Conservation (phyloP, 2,329 filamentous ascomycete species). For the Teratosphaeria pseudoeucalypti region DNA sequence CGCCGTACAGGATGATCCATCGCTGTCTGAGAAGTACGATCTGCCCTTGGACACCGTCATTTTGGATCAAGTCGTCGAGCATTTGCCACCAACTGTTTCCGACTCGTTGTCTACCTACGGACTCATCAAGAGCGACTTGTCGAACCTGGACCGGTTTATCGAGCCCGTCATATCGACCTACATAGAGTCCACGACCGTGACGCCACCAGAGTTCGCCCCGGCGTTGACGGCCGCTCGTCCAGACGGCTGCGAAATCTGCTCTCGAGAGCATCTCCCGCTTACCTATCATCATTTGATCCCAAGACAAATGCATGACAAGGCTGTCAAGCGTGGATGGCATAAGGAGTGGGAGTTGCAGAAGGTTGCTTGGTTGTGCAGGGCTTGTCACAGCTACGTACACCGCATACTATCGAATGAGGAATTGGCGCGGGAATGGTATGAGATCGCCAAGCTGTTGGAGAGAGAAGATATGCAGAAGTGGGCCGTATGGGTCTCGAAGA, state of each 20-base stretch:
- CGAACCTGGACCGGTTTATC: constrained; percentile 46
- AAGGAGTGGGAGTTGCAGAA: constrained; percentile 62
- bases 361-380: constrained; percentile 77
- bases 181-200: constrained; percentile 44
- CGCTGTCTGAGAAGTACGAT: constrained; percentile 45
- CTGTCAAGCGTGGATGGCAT: constrained; percentile 69
- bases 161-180: constrained; percentile 55
- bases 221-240: constrained; percentile 36
- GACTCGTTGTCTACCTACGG: constrained; percentile 61
- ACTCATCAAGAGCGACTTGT: constrained; percentile 40
- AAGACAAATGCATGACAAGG: constrained; percentile 64
- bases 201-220: constrained; percentile 53
- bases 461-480: constrained; percentile 63
- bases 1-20: constrained; percentile 38
- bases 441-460: constrained; percentile 57
- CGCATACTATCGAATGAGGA: constrained; percentile 65
- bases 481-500: constrained; percentile 59
- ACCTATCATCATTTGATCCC: constrained; percentile 84
- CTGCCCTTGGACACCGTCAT: constrained; percentile 33
- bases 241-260: constrained; percentile 64
- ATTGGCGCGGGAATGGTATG: constrained; percentile 61
- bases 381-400: constrained; percentile 78
- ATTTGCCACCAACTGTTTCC: constrained; percentile 48
- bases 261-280: constrained; percentile 60
- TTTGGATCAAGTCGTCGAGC: constrained; percentile 39